These are phyloP conservation scores for Mycena belliarum DNA, from an alignment of 768 basidiomycete species.

Conservation along the genomic window DNA sequence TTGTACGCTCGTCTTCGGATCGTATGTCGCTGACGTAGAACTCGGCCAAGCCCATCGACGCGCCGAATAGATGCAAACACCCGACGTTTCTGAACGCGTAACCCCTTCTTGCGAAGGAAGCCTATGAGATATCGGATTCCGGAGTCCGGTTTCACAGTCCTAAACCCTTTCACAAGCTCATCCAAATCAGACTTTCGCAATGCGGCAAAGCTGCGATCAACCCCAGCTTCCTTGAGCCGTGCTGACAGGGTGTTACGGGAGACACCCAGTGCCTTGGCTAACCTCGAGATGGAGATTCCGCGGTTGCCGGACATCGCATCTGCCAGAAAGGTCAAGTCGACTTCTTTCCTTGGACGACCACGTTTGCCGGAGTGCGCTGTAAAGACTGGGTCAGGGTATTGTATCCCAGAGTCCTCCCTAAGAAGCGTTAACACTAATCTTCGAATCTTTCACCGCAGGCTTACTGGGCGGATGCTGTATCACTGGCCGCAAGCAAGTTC, in stretches of 20 bases:
- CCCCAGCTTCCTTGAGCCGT: not conserved
- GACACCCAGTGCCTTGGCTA: not conserved
- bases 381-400: not conserved
- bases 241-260: not conserved
- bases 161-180: too few species aligned
- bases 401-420: too few species aligned
- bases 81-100: too few species aligned
- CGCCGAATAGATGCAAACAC: too few species aligned
- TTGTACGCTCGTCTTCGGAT: too few species aligned
- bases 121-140: too few species aligned
- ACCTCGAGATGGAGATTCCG: not conserved
- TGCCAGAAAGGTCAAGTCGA: not conserved
- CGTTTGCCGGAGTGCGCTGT: not conserved
- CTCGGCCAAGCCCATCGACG: too few species aligned
- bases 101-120: too few species aligned
- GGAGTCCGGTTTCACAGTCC: too few species aligned
- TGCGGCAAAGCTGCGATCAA: not conserved
- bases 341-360: not conserved
- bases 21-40: too few species aligned
- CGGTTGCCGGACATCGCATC: conserved; percentile 1
- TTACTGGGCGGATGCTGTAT: not conserved
- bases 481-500: not conserved
- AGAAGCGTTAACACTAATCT: not conserved
- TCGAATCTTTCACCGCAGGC: not conserved
- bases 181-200: not conserved